Evolutionary conservation across 352 stramenopile genomes (phyloP).

Genomic region (Pythium brassicae): DNA sequence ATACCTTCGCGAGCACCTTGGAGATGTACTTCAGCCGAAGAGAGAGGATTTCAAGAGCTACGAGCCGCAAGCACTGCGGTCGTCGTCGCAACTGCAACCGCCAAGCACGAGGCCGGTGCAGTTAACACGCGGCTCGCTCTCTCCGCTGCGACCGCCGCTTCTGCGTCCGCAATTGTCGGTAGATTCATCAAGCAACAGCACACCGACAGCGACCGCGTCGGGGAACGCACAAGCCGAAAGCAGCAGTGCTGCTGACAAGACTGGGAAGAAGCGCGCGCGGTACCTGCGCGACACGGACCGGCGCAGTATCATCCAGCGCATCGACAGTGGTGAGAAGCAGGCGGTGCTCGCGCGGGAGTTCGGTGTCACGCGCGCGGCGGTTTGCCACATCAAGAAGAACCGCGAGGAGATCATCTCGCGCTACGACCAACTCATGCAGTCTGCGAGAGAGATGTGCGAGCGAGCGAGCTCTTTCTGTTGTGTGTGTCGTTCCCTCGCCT

Average conservation of each 20-base stretch:
- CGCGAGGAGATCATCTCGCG: constrained; percentile 63
- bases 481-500: too few relatives aligned
- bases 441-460: constrained; percentile 45
- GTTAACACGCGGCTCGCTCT: not conserved
- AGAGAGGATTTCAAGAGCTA: too few relatives aligned
- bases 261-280: constrained; percentile 32
- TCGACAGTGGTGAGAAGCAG: constrained; percentile 66
- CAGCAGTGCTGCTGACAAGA: not conserved
- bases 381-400: constrained; percentile 83
- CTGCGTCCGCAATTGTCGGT: not conserved
- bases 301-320: constrained; percentile 60
- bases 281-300: constrained; percentile 58
- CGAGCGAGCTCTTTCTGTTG: not conserved
- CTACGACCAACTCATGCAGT: constrained; percentile 54
- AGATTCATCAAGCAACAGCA: not conserved
- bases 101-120: not conserved
- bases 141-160: not conserved
- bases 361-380: constrained; percentile 59
- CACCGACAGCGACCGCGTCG: not conserved
- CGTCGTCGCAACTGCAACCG: not conserved
- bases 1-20: not conserved
- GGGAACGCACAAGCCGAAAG: not conserved
- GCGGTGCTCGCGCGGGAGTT: constrained; percentile 54
- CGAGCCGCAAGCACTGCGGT: not conserved
- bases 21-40: not conserved